Evolutionary conservation across 2,329 filamentous ascomycete genomes (phyloP).

Genomic region (Botryotinia convoluta): DNA sequence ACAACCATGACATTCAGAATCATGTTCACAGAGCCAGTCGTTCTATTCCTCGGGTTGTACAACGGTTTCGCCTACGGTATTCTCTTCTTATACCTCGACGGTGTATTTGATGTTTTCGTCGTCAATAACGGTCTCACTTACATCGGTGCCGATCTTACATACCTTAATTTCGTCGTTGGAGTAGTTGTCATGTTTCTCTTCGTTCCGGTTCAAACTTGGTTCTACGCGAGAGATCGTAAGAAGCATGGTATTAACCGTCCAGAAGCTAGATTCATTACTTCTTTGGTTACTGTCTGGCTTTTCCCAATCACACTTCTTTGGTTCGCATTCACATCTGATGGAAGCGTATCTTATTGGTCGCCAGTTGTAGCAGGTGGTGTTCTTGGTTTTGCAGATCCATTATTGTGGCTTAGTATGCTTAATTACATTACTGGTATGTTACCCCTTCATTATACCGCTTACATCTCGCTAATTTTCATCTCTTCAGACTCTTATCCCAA

Average conservation of each 20-base stretch:
- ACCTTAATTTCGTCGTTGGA: constrained; percentile 45
- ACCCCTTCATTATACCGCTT: neutral
- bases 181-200: constrained; percentile 44
- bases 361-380: constrained; percentile 43
- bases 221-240: constrained; percentile 42
- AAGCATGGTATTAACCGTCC: constrained; percentile 41
- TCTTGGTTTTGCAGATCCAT: constrained; percentile 43
- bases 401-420: constrained; percentile 46
- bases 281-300: constrained; percentile 44
- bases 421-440: constrained; percentile 38
- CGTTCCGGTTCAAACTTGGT: constrained; percentile 44
- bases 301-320: constrained; percentile 45
- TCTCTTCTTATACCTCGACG: constrained; percentile 45
- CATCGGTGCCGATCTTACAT: constrained; percentile 42
- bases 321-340: constrained; percentile 45
- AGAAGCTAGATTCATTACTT: constrained; percentile 44
- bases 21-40: constrained; percentile 45
- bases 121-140: constrained; percentile 43
- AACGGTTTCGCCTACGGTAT: constrained; percentile 46
- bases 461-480: neutral
- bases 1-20: constrained; percentile 45
- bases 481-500: constrained; percentile 42
- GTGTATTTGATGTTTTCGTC: constrained; percentile 45
- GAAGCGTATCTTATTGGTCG: constrained; percentile 43
- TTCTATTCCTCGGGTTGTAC: constrained; percentile 42